phyloP scores from a whole-genome alignment of 495 filamentous ascomycete species.

The Parachaetomium inaequale region DNA sequence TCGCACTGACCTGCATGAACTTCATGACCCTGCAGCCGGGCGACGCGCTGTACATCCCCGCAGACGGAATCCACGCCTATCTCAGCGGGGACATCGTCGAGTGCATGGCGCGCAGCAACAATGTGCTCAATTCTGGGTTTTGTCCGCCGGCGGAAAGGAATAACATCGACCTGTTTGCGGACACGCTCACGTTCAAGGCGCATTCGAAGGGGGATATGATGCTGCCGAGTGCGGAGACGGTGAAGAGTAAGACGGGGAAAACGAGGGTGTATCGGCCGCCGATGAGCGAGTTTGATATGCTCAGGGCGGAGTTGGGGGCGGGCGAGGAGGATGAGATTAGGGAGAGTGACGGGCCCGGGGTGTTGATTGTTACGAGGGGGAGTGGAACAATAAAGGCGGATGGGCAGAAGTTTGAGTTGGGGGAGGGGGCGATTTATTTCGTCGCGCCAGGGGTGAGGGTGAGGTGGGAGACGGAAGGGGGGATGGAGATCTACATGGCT shows the following conservation, averaged over 20 bases:
- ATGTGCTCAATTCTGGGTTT: slow-evolving; percentile 73
- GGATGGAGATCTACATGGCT: slow-evolving; percentile 55
- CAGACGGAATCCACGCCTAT: slow-evolving; percentile 77
- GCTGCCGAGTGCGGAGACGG: slow-evolving; percentile 46
- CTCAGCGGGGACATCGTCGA: slow-evolving; percentile 76
- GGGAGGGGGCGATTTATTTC: slow-evolving; percentile 67
- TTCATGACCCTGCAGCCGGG: slow-evolving; percentile 62
- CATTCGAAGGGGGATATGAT: slow-evolving; percentile 54
- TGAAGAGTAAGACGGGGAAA: slow-evolving; percentile 54
- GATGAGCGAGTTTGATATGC: slow-evolving; percentile 68
- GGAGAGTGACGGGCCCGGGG: slow-evolving; percentile 58
- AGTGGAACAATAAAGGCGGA: slow-evolving; percentile 55
- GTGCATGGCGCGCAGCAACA: slow-evolving; percentile 81
- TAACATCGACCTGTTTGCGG: slow-evolving; percentile 58
- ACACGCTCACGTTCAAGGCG: slow-evolving; percentile 58
- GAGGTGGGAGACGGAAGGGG: slow-evolving; percentile 46
- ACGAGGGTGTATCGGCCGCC: slow-evolving; percentile 62
- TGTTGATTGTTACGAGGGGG: slow-evolving; percentile 63
- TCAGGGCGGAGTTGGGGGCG: slow-evolving; percentile 54
- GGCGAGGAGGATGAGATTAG: slow-evolving; percentile 58
- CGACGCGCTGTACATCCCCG: slow-evolving; percentile 69
- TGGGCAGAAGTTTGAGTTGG: slow-evolving; percentile 51
- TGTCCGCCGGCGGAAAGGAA: slow-evolving; percentile 63
- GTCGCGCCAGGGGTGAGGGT: slow-evolving; percentile 58
- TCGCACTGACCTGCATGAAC: slow-evolving; percentile 70